These are phyloP conservation scores for Cercospora berteroae DNA, from an alignment of 2,329 filamentous ascomycete genomes.

Conservation along the genomic window DNA sequence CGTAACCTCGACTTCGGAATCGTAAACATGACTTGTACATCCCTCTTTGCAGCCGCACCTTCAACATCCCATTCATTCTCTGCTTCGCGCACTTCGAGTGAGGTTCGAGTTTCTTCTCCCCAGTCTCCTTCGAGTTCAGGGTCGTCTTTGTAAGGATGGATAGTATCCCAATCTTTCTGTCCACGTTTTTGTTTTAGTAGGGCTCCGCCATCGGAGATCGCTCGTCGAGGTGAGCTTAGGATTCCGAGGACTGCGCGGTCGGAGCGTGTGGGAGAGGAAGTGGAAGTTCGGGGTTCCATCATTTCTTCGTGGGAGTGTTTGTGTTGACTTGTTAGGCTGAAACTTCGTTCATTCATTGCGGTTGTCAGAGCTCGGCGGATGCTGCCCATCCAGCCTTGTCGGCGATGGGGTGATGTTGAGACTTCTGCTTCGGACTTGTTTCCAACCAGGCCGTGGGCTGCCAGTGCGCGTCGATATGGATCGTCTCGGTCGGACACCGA, in stretches of 20 bases:
- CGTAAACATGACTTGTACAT: conserved; percentile 75
- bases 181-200: conserved; percentile 45
- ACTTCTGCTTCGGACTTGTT: conserved; percentile 9
- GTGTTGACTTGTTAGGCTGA: conserved; percentile 31
- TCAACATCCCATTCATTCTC: conserved; percentile 54
- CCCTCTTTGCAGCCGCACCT: conserved; percentile 46
- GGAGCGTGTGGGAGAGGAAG: conserved; percentile 29
- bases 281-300: conserved; percentile 23
- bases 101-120: conserved; percentile 30
- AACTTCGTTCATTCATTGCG: conserved; percentile 34
- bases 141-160: conserved; percentile 34
- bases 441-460: conserved; percentile 21
- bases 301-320: conserved; percentile 8
- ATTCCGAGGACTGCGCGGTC: not conserved
- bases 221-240: conserved; percentile 38
- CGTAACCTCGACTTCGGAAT: conserved; percentile 81
- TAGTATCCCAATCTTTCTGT: conserved; percentile 39
- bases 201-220: conserved; percentile 45
- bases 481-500: conserved; percentile 37
- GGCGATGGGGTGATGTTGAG: conserved; percentile 17
- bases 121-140: conserved; percentile 37
- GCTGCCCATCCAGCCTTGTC: conserved; percentile 35
- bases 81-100: conserved; percentile 29
- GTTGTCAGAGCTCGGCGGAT: conserved; percentile 35
- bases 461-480: conserved; percentile 34